These are phyloP conservation scores for Arachnopeziza araneosa DNA, from an alignment of 2,329 filamentous ascomycete genomes.

Conservation along the genomic window DNA sequence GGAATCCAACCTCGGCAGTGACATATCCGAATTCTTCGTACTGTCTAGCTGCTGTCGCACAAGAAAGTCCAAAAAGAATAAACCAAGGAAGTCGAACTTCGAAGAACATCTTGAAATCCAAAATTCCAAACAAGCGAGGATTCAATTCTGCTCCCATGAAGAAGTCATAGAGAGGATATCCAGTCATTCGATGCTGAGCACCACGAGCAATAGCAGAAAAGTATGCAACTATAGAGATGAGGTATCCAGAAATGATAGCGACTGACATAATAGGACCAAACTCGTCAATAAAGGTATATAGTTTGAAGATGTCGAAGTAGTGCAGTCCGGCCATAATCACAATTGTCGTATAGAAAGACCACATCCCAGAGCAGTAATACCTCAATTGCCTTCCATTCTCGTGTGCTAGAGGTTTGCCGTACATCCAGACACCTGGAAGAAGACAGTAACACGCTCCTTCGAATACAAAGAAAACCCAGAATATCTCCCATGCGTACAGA, in stretches of 20 bases:
- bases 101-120: conserved; percentile 95
- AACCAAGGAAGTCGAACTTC: conserved; percentile 92
- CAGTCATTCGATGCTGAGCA: conserved; percentile 87
- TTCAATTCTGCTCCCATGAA: conserved; percentile 89
- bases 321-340: conserved; percentile 66
- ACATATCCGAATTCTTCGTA: conserved; percentile 83
- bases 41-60: conserved; percentile 73
- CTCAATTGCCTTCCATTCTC: conserved; percentile 77
- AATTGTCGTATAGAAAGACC: conserved; percentile 84
- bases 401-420: conserved; percentile 83
- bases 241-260: conserved; percentile 82
- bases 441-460: conserved; percentile 78
- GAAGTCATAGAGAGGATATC: conserved; percentile 75
- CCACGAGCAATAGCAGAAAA: conserved; percentile 76
- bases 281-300: conserved; percentile 91
- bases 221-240: conserved; percentile 80
- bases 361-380: conserved; percentile 92
- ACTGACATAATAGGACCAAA: conserved; percentile 92
- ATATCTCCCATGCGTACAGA: conserved; percentile 80
- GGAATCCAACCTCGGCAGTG: conserved; percentile 75
- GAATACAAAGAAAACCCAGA: conserved; percentile 88
- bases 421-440: conserved; percentile 80
- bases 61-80: conserved; percentile 74
- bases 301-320: conserved; percentile 75
- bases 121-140: conserved; percentile 74